Conservation (phyloP, 225 moss, liverwort and hornwort species). For the Polytrichum commune region DNA sequence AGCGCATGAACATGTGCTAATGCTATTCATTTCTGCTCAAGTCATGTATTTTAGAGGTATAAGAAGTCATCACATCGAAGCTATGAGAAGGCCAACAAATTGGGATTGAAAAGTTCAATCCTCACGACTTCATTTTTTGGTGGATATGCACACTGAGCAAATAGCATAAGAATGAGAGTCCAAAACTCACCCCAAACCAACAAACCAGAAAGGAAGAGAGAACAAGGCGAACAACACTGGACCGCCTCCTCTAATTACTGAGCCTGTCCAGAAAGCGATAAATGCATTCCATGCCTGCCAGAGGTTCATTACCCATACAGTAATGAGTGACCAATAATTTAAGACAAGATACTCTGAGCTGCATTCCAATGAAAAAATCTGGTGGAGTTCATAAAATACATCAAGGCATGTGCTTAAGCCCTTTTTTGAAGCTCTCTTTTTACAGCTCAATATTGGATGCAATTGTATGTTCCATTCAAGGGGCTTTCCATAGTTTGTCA, state of each 20-base stretch:
- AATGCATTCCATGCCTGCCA: conserved; percentile 89
- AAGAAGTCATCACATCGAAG: background rate
- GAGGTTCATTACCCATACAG: background rate
- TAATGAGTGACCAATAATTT: no score
- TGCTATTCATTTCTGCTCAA: no score
- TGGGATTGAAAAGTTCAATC: no score
- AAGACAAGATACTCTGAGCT: no score
- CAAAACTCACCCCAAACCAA: conserved; percentile 60
- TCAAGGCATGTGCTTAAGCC: no score
- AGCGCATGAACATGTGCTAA: no score
- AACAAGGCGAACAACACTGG: conserved; percentile 65
- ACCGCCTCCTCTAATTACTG: conserved; percentile 66
- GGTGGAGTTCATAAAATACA: no score
- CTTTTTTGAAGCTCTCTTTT: no score
- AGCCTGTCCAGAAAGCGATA: conserved; percentile 73
- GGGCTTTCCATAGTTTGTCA: no score
- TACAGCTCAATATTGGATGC: no score
- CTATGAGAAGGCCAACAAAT: background rate
- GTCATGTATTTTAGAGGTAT: background rate
- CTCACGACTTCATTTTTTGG: background rate
- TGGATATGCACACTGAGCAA: background rate
- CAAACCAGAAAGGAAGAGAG: conserved; percentile 98
- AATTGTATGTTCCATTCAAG: no score
- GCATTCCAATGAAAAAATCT: no score
- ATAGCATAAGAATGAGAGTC: background rate